Evolutionary conservation across 495 filamentous ascomycete species (phyloP), one percentile per base, ranked within the genome.

Genomic region (Neurospora terricola): DNA sequence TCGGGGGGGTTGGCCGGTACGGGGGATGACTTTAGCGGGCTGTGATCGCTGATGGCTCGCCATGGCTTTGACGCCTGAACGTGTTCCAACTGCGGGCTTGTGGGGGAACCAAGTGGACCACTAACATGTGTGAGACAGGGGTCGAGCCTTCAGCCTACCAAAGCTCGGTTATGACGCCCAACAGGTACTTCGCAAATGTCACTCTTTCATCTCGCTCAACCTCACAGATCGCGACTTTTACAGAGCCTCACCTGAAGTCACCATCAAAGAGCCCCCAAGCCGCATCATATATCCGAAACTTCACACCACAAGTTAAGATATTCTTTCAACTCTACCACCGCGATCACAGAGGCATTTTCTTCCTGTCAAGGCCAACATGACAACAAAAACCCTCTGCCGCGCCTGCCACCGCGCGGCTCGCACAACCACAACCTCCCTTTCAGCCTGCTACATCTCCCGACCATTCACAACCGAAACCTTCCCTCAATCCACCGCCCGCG

Each of bases 401-500:
- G 48, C 30, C 54, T 66, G 54, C 54, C 54, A 18, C 54, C 23
- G 12, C 12, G 27, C 54, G 14, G 45, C 68, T 72, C 3, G 70
- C 70, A 38, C 48, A 54, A 12, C 11, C 23, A 36, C 34, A 40
- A 40, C 27, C 45, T 23, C 9, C 14, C n/a, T 23, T 7, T 30
- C 72, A 38, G 34, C 27, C 69, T 38, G 71, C 11, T 43, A 42
- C 39, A 48, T 73, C 72, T 69, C 73, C 69, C 30, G 14, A 59
- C 10, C 38, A n/a, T 34, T 54, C 14, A 36, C 70, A 45, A 48
- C 45, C 70, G 27, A 18, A 36, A 42, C 36, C 68, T 21, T 43
- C 70, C 75, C 27, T 76, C 43, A 72, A 45, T n/a, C 72, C 72
- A 75, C 48, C 75, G 9, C 74, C 71, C 36, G 75, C 59, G 72